Percentiles rank a stretch among this genome's conserved stretches.
Evolutionary conservation across 345 rosid species (phyloP).

Genomic region (Viola odorata): DNA sequence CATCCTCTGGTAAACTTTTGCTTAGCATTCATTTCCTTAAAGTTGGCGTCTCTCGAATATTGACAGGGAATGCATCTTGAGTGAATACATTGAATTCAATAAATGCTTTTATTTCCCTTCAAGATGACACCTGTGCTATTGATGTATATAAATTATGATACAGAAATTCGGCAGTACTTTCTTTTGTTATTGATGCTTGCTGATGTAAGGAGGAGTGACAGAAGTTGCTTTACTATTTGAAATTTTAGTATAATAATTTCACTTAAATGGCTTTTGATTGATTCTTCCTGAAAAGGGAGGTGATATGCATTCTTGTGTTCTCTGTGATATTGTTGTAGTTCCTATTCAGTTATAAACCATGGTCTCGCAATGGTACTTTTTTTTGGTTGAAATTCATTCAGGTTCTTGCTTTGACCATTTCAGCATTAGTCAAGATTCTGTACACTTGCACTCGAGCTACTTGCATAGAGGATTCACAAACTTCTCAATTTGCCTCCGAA

Average conservation of each 20-base stretch:
- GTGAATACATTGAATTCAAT: no score
- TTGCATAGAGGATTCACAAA: constrained; percentile 13
- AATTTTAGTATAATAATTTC: background rate
- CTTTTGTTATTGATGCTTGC: background rate
- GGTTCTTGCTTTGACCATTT: constrained; percentile 12
- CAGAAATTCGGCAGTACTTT: no score
- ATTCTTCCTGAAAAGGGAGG: background rate
- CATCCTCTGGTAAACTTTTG: no score
- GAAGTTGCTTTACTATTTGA: background rate
- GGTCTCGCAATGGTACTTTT: no score
- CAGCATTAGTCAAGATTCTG: constrained; percentile 29
- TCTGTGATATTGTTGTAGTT: background rate
- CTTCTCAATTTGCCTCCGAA: constrained; percentile 25
- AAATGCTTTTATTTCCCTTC: no score
- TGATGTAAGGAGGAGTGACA: background rate
- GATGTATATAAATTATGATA: no score
- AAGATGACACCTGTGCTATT: no score
- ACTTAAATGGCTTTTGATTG: background rate
- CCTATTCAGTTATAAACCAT: background rate
- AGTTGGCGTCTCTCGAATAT: no score
- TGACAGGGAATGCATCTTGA: no score
- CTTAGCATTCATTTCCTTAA: no score
- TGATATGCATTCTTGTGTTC: background rate
- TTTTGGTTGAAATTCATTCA: background rate
- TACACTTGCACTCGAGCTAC: constrained; percentile 14